phyloP scores from a whole-genome alignment of 805 yeast genomes.

The Saccharomycopsis fermentans region DNA sequence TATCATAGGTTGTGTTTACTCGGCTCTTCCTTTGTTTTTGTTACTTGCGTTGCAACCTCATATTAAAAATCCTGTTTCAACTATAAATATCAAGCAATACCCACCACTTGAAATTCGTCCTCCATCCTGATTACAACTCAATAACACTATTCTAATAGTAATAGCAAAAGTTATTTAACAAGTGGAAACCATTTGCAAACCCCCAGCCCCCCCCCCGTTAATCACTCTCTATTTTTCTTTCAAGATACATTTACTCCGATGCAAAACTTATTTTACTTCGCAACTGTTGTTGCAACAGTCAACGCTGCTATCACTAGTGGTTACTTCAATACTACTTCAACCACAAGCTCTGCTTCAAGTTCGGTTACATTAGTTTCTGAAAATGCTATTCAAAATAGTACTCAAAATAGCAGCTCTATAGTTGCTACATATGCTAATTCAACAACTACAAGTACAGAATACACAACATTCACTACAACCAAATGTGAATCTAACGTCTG shows the following conservation, averaged over 20 bases:
- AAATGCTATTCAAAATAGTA: not conserved
- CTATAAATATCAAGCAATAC: too few relatives aligned
- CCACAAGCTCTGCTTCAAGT: not conserved
- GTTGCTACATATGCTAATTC: not conserved
- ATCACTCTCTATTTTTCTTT: too few relatives aligned
- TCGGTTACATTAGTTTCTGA: not conserved
- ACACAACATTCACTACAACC: slow-evolving; percentile 2
- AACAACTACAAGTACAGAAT: not conserved
- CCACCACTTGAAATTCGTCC: too few relatives aligned
- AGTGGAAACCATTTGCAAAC: too few relatives aligned
- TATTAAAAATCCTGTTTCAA: too few relatives aligned
- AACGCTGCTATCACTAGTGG: not conserved
- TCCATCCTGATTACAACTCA: too few relatives aligned
- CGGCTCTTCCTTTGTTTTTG: not conserved
- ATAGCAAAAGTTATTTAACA: too few relatives aligned
- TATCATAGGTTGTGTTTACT: too few relatives aligned
- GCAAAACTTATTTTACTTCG: not conserved
- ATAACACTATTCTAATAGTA: too few relatives aligned
- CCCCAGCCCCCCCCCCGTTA: too few relatives aligned
- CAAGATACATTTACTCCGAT: not conserved
- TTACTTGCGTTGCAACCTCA: too few relatives aligned
- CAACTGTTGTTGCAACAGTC: slow-evolving; percentile 1
- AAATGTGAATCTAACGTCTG: slow-evolving; percentile 13
- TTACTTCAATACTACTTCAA: not conserved
- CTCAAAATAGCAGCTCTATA: not conserved